Evolutionary conservation across 768 basidiomycete species (phyloP), one percentile per base, ranked within the genome.

Genomic region (Tulasnella sp.): DNA sequence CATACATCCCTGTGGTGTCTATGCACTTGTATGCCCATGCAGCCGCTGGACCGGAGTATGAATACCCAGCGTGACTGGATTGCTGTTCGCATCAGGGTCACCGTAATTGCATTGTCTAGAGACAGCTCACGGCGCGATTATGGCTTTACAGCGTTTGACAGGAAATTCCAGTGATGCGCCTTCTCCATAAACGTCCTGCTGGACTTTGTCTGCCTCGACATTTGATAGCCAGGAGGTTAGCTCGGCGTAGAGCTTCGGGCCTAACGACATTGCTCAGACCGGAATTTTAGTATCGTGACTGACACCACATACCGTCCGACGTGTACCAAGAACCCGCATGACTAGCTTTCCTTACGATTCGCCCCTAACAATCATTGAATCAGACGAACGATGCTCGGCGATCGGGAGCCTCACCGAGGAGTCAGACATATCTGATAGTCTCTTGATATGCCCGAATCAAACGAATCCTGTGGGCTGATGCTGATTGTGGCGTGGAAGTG

Each of bases 11-110:
- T 3, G 76, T 75, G 0, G 80, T 81, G 65, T 94, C 85, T 59
- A 98, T 84, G 65, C 80, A 80, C 68, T 81, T 84, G 72, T 98
- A 99, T 0, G 94, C 94, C 90, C 91, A 98, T 2, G 91, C 94
- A 2, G 96, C 94, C 0, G 93, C 77, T 4, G 81, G 82, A 19
- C 96, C 96, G 53, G 92, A 96, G 70, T 96, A 98, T 4, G 82
- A 77, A 71, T 93, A 97, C 4, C 96, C 96, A 2, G 96, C 96
- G 69, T 99, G 96, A 8, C 93, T 97, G 67, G 21, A 7, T 37
- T 8, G 64, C 37, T 7, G 42, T 43, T 31, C 35, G 3, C 6
- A 23, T 41, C 35, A 55, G 37, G 14, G 6, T 15, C 4, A 29
- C 2, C 40, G 42, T 55, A 36, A n/a, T 46, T 42, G 37, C 37